phyloP scores from a whole-genome alignment of 2,329 filamentous ascomycete species.

The Epichloe bromicola region DNA sequence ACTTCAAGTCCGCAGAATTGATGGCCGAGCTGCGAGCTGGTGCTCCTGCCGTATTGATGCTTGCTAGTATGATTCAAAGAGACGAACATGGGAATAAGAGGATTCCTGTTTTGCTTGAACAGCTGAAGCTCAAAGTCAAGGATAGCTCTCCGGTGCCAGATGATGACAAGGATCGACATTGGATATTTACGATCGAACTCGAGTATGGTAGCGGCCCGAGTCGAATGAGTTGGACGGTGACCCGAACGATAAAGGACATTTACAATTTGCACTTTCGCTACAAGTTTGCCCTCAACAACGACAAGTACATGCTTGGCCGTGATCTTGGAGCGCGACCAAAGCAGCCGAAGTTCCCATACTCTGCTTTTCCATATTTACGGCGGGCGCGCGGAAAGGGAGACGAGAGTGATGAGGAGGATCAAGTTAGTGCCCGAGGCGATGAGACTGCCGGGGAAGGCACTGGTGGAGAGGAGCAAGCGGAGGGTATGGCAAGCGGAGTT shows the following conservation, averaged over 20 bases:
- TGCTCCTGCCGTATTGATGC: constrained; percentile 81
- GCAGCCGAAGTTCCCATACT: constrained; percentile 80
- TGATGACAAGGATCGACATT: constrained; percentile 54
- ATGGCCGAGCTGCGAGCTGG: constrained; percentile 91
- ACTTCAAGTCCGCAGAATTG: constrained; percentile 87
- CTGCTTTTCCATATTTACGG: constrained; percentile 79
- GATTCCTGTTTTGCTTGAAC: constrained; percentile 88
- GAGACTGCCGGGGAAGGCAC: constrained; percentile 39
- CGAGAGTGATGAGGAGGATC: constrained; percentile 62
- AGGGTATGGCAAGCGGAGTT: constrained; percentile 23
- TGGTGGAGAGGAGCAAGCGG: constrained; percentile 49
- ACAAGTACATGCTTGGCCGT: constrained; percentile 63
- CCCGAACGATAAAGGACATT: constrained; percentile 78
- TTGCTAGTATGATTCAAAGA: constrained; percentile 95
- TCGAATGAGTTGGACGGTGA: constrained; percentile 91
- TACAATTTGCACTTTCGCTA: constrained; percentile 89
- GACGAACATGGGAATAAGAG: constrained; percentile 93
- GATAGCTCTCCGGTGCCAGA: constrained; percentile 62
- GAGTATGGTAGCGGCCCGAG: constrained; percentile 95
- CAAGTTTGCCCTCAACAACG: constrained; percentile 72
- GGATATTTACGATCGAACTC: constrained; percentile 79
- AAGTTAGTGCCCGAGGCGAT: constrained; percentile 23
- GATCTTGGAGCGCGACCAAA: constrained; percentile 58
- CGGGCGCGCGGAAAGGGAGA: constrained; percentile 69
- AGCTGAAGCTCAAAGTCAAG: constrained; percentile 76